Evolutionary conservation across 352 stramenopile genomes (phyloP), one percentile per base, ranked within the genome.

Genomic region (Phytopythium vexans): DNA sequence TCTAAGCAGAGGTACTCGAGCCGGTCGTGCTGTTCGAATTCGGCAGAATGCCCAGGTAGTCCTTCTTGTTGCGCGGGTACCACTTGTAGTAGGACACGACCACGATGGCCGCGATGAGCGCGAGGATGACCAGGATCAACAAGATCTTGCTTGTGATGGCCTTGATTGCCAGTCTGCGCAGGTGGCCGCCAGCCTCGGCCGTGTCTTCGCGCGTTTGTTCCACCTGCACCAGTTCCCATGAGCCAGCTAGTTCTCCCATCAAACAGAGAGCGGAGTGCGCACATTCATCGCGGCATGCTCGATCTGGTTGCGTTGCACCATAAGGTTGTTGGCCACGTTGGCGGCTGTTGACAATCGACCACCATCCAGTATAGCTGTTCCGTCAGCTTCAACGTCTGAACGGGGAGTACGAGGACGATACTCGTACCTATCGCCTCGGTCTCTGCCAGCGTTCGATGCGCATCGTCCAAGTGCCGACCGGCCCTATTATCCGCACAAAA

Each of bases 21-120:
- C 21, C 21, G 35, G 38, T 56, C 11, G 64, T 62, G 27, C 32
- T 62, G 9, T n/a, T 65, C 7, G 62, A 59, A 9, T 60, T 41
- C 9, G 74, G 67, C 41, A 86, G 52, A 33, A 89, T 76, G 14
- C 76, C 76, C 41, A 88, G n/a, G 32, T 78, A 64, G 52, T 89
- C 79, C 61, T 85, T 89, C 62, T 87, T 77, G 58, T 76, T 70
- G 45, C 69, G 68, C 15, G 81, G 81, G 50, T 88, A 91, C 81
- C 81, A 91, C 46, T 83, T 86, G 71, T 84, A 88, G 55, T 89
- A 88, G 41, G 81, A 83, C 5, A 91, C 76, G 32, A 87, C 43
- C 8, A 55, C 63, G 43, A 91, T 88, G 31, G 81, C 77, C 15
- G 69, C 58, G 2, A 54, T 58, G 16, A 91, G 66, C 11, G 60